Conservation (phyloP, 176 grass and related monocot species). For the Zea luxurians region DNA sequence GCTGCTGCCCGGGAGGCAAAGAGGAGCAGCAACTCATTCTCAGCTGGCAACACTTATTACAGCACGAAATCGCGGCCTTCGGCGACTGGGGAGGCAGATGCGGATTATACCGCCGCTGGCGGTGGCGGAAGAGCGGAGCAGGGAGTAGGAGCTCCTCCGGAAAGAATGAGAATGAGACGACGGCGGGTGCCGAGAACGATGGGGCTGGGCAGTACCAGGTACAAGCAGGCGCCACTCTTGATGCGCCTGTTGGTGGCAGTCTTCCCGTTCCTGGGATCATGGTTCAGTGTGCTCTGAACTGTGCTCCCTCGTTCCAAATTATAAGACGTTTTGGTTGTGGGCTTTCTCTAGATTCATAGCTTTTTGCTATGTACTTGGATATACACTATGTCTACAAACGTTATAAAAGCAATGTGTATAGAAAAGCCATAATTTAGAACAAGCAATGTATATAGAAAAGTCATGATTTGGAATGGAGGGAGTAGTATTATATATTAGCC, state of each 20-base stretch:
- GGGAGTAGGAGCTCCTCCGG: not conserved
- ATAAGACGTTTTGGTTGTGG: too few species aligned
- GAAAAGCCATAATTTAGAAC: too few species aligned
- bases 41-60: not conserved
- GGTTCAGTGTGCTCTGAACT: slow-evolving; percentile 71
- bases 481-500: not conserved
- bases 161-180: slow-evolving; percentile 24
- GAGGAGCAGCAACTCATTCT: not conserved
- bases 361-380: too few species aligned
- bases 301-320: too few species aligned
- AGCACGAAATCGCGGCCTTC: not conserved
- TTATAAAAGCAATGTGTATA: too few species aligned
- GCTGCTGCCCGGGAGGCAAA: not conserved
- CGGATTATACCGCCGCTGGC: too few species aligned
- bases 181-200: slow-evolving; percentile 35
- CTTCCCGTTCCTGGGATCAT: slow-evolving; percentile 89
- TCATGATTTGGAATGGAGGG: too few species aligned
- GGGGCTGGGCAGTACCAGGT: slow-evolving; percentile 43
- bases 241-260: slow-evolving; percentile 74
- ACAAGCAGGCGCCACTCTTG: slow-evolving; percentile 62
- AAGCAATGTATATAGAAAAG: too few species aligned
- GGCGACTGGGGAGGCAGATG: not conserved
- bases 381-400: too few species aligned
- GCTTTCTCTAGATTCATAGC: too few species aligned
- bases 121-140: not conserved